Percentiles rank a stretch among this genome's conserved stretches.
phyloP scores from a whole-genome alignment of 768 basidiomycete species.

The Suillus bovinus region DNA sequence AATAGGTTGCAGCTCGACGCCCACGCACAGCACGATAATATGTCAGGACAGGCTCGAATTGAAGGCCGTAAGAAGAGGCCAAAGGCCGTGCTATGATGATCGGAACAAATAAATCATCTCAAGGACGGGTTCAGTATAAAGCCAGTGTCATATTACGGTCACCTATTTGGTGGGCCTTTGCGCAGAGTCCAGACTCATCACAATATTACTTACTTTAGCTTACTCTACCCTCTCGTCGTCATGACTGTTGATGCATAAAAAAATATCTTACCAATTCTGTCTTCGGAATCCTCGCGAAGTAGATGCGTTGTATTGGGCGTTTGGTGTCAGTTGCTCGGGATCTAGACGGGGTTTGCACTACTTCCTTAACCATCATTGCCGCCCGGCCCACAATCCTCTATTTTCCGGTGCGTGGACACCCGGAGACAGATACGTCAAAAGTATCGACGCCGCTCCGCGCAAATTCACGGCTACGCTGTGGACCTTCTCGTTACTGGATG shows the following conservation, averaged over 20 bases:
- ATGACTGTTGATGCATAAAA: slow-evolving; percentile 1
- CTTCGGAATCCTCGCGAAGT: not conserved
- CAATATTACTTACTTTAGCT: not conserved
- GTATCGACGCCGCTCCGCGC: not conserved
- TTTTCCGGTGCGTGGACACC: not conserved
- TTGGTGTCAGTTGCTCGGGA: not conserved
- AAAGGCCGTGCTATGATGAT: not conserved
- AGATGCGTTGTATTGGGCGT: not conserved
- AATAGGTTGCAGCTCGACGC: not conserved
- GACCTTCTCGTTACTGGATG: slow-evolving; percentile 2
- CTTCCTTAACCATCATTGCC: not conserved
- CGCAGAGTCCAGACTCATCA: not conserved
- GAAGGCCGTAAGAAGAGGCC: not conserved
- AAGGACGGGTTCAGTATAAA: not conserved
- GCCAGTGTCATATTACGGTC: not conserved
- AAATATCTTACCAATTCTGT: not conserved
- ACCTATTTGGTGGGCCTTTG: not conserved
- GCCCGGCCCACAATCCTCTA: not conserved
- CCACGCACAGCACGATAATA: not conserved
- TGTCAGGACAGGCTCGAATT: not conserved
- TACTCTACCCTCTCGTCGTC: not conserved
- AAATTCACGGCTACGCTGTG: not conserved
- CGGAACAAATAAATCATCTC: not conserved
- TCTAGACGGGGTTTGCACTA: not conserved
- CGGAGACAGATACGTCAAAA: not conserved